Base-by-base conservation (phyloP, 179 eudicot genomes). In the Vitellaria paradoxa region DNA sequence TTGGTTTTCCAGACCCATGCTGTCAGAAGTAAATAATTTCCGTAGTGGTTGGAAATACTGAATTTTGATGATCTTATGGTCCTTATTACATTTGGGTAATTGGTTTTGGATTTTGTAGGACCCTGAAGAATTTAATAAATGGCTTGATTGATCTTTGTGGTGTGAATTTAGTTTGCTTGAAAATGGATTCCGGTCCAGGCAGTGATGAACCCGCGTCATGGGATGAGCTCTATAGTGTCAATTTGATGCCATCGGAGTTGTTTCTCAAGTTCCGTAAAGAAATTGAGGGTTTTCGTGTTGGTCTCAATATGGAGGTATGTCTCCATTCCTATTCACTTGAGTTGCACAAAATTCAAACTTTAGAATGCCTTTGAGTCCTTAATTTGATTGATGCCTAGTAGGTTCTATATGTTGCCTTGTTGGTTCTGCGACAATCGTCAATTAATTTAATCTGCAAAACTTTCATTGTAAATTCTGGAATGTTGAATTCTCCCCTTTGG, bases 241-340 rank as follows among this genome's bases (percentile, higher is more conserved):
- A 92, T 77, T 81, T 94, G 81, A 78, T 94, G 63, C 98, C 97
- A 17, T 88, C 97, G 1, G 92, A 94, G 77, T 77, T 94, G 42
- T 92, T 94, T 76, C 70, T 92, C 84, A 94, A 94, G 77, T 94
- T 94, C 68, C 88, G 98, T 74, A 89, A 89, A 86, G 82, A 90
- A 80, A 55, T 83, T 68, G 81, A 89, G 67, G 93, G 89, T 11
- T 83, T 87, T 74, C 87, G 93, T 53, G 78, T 92, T 80, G 98
- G 93, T 74, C 81, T 92, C 76, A 92, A 94, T 79, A 76, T 94
- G 74, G 97, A 92, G 97, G 98, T 93, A 61, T 73, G 53, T 8
- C 13, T 50, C 30, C 15, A 12, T 49, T 57, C 57, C 26, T 76
- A 21, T 76, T 5, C 8, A 42, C 49, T 12, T 61, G 26, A 57